Evolutionary conservation across 495 filamentous ascomycete species (phyloP).

Genomic region (Pyrenula massariospora): DNA sequence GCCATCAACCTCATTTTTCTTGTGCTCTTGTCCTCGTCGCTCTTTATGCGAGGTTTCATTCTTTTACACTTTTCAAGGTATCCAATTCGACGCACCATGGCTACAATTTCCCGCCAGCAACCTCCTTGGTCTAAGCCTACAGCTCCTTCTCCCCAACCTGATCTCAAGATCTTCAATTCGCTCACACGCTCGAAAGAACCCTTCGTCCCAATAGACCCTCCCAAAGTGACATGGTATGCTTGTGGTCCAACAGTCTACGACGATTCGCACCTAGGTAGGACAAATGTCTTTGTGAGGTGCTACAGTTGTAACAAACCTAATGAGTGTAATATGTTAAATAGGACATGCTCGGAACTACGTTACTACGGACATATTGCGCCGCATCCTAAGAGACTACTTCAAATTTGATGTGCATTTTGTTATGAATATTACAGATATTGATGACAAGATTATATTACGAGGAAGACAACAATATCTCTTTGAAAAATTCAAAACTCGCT

Average conservation of each 20-base stretch:
- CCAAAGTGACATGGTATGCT: constrained; percentile 75
- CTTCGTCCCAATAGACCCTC: constrained; percentile 56
- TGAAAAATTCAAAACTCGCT: constrained; percentile 32
- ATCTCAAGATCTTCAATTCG: constrained; percentile 60
- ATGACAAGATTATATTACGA: constrained; percentile 73
- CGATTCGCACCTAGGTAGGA: constrained; percentile 73
- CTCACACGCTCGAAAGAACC: constrained; percentile 59
- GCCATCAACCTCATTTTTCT: too few relatives aligned
- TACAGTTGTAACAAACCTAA: neutral
- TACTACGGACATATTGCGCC: constrained; percentile 79
- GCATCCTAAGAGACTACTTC: constrained; percentile 81
- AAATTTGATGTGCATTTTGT: constrained; percentile 79
- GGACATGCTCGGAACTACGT: constrained; percentile 94
- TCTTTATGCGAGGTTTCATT: neutral
- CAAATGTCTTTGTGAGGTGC: neutral
- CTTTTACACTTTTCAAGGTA: neutral
- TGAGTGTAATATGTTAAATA: neutral
- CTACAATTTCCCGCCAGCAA: constrained; percentile 24
- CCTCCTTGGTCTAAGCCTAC: constrained; percentile 35
- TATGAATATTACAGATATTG: constrained; percentile 92
- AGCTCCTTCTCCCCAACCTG: neutral
- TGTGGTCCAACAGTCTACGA: constrained; percentile 94
- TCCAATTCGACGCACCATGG: constrained; percentile 10
- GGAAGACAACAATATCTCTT: constrained; percentile 70
- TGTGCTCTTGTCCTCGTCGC: neutral